Evolutionary conservation across 257 asterid species (phyloP), one percentile per base, ranked within the genome.

Genomic region (Solanum okadae): DNA sequence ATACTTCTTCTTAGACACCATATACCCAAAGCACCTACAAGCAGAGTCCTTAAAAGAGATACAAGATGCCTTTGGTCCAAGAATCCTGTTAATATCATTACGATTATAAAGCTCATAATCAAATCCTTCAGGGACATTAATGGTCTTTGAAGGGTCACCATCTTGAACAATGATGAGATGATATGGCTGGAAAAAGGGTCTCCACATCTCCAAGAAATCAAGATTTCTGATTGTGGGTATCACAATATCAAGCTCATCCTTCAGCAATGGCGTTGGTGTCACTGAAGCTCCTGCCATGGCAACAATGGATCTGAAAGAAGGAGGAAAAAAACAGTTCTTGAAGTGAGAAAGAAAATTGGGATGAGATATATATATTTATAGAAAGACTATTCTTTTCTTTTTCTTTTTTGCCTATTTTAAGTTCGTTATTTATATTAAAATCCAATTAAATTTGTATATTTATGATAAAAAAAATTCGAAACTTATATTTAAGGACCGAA

Each of bases 1-100:
- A 59, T 87, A 82, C 89, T 87, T 87, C 89, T 87, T 87, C 59
- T 87, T 87, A 35, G 89, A 87, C n/a, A 87, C 86, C 86, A 87
- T 87, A 10, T 87, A 87, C 27, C 89, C 86, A 87, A 87, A 87
- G n/a, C 89, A 87, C 76, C 89, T n/a, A 76, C 89, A 87, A 87
- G 89, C 89, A 87, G 89, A 87, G 76, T 87, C 89, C 44, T 87
- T 87, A 87, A 75, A 75, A 15, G 89, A 87, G 27, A 87, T 87
- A 4, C 89, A 87, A 77, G 46, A 49, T 0, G 89, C 89, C 37
- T 87, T 87, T 34, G 89, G 89, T 13, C 89, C 89, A 81, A 87
- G 84, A 87, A 87, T 87, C 76, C 86, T 87, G 61, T 87, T 87
- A 8, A 87, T 87, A 87, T 87, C 89, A 87, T 87, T 59, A 10